These are phyloP conservation scores for Petunia secreta DNA, from an alignment of 257 asterid species.

Conservation along the genomic window DNA sequence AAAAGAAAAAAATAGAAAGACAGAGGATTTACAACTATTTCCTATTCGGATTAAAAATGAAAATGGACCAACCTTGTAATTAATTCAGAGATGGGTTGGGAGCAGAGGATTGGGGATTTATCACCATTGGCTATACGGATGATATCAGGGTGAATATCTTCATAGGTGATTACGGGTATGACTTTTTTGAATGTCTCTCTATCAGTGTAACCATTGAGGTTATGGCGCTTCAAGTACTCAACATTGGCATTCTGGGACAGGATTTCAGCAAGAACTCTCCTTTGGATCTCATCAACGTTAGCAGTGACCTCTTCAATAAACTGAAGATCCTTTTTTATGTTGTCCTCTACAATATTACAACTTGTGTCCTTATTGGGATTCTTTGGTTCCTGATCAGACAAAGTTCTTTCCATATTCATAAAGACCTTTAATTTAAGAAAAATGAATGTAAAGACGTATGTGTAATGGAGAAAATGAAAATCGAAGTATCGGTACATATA, in stretches of 20 bases:
- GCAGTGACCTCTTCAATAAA: conserved; percentile 39
- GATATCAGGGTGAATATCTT: too few relatives aligned
- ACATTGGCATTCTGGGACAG: conserved; percentile 34
- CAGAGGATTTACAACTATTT: neutral
- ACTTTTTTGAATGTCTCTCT: too few relatives aligned
- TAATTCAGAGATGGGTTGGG: conserved; percentile 27
- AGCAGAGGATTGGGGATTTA: too few relatives aligned
- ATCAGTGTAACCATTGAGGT: neutral
- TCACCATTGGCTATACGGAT: too few relatives aligned
- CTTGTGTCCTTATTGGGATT: neutral
- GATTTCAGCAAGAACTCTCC: conserved; percentile 38
- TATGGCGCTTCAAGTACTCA: conserved; percentile 35
- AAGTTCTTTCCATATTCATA: too few relatives aligned
- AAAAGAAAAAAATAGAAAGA: neutral
- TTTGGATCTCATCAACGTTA: neutral
- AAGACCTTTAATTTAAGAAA: too few relatives aligned
- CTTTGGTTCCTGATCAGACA: too few relatives aligned
- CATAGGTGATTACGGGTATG: too few relatives aligned
- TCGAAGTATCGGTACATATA: too few relatives aligned
- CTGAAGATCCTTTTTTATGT: conserved; percentile 31
- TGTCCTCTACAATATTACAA: conserved; percentile 5
- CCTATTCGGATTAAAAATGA: neutral
- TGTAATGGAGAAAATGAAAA: too few relatives aligned
- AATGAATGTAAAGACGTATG: too few relatives aligned
- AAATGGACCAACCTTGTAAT: conserved; percentile 31